These are phyloP conservation scores for Aspergillus egyptiacus DNA, from an alignment of 495 filamentous ascomycete genomes.

Conservation along the genomic window DNA sequence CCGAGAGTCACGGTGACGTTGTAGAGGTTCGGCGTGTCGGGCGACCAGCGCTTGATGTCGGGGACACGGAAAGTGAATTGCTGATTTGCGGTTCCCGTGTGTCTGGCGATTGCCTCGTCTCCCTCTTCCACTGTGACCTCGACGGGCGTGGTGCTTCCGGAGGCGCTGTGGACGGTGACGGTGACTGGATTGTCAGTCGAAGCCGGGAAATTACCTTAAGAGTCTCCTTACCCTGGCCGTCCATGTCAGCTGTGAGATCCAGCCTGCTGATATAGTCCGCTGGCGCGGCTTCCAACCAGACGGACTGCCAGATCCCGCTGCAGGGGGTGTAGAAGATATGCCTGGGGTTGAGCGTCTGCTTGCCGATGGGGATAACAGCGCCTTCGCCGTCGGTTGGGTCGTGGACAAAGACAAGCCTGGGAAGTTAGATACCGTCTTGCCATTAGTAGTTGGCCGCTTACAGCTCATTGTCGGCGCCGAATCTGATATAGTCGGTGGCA, in stretches of 20 bases:
- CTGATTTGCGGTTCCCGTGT: constrained; percentile 36
- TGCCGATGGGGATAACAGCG: constrained; percentile 57
- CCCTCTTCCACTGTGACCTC: constrained; percentile 41
- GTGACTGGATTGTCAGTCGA: too few relatives aligned
- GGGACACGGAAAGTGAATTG: constrained; percentile 48
- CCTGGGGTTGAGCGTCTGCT: constrained; percentile 51
- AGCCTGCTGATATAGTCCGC: constrained; percentile 48
- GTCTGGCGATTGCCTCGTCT: constrained; percentile 31
- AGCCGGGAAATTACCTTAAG: too few relatives aligned
- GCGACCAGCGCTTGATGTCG: constrained; percentile 53
- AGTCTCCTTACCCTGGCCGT: constrained; percentile 53
- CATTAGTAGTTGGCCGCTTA: constrained; percentile 19
- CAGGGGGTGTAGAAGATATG: constrained; percentile 69
- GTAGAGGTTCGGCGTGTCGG: constrained; percentile 55
- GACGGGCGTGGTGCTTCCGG: constrained; percentile 27
- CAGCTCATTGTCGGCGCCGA: constrained; percentile 46
- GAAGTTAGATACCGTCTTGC: background rate
- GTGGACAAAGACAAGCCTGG: constrained; percentile 54
- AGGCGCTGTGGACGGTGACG: constrained; percentile 41
- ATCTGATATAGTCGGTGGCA: constrained; percentile 44
- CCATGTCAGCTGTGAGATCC: constrained; percentile 51
- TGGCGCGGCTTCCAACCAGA: constrained; percentile 60
- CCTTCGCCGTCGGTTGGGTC: constrained; percentile 56
- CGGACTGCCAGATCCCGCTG: constrained; percentile 64
- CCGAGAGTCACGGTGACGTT: constrained; percentile 53